Conservation (phyloP, 345 rosid genomes). For the Sonneratia alba region DNA sequence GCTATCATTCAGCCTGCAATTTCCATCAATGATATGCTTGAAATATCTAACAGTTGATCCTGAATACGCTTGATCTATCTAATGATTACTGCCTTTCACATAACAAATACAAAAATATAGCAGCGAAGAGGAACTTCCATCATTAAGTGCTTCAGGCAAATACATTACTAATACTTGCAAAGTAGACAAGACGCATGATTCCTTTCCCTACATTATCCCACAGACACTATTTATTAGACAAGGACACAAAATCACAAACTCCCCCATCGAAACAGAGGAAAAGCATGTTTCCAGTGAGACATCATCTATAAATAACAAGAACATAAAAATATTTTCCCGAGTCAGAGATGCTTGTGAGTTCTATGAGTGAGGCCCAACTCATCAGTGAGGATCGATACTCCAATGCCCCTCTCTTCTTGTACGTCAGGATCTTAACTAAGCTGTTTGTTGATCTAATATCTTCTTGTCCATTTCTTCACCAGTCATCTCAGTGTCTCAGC, state of each 20-base stretch:
- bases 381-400: conserved; percentile 27
- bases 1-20: no score
- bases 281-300: conserved; percentile 8
- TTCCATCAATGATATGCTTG: no score
- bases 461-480: background rate
- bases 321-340: background rate
- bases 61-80: no score
- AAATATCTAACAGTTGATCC: no score
- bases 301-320: conserved; percentile 23
- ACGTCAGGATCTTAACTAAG: background rate
- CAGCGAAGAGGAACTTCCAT: background rate
- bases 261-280: background rate
- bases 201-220: background rate
- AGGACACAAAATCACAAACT: background rate
- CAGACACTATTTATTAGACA: background rate
- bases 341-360: background rate
- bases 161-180: background rate
- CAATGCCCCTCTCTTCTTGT: background rate
- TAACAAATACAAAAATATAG: no score
- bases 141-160: background rate
- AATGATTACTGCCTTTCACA: no score
- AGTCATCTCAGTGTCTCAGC: background rate
- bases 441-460: background rate
- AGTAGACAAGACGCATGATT: background rate
- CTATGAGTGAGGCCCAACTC: conserved; percentile 3